Percentiles rank a stretch among this genome's conserved stretches.
phyloP scores from a whole-genome alignment of 257 asterid genomes.

The Solanum raphanifolium region DNA sequence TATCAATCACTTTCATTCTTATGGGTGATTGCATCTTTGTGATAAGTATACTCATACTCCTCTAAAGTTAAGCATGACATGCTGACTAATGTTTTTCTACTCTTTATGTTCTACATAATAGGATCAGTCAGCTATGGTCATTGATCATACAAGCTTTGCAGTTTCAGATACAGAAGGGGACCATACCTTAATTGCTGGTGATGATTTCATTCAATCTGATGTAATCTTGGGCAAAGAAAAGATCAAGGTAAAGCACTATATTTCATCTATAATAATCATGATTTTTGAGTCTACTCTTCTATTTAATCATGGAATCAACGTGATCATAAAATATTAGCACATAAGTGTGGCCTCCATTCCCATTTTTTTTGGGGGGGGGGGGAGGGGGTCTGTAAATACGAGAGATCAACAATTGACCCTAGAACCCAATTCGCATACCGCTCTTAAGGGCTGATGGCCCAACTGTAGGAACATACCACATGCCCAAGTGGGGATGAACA shows the following conservation, averaged over 20 bases:
- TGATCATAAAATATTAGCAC: not conserved
- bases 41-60: not conserved
- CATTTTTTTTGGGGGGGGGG: not conserved
- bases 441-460: not conserved
- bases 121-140: slow-evolving; percentile 62
- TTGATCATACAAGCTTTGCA: slow-evolving; percentile 66
- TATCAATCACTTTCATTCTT: not conserved
- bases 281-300: not conserved
- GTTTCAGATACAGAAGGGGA: slow-evolving; percentile 64
- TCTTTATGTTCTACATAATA: slow-evolving; percentile 4
- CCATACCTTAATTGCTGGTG: slow-evolving; percentile 61
- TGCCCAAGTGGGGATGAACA: not conserved
- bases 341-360: not conserved
- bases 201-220: slow-evolving; percentile 52
- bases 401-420: not conserved
- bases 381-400: not conserved
- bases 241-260: slow-evolving; percentile 43
- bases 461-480: not conserved
- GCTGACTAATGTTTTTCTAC: not conserved
- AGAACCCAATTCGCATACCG: not conserved
- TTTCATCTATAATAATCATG: not conserved
- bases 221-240: slow-evolving; percentile 49
- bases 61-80: not conserved
- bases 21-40: not conserved
- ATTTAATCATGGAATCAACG: not conserved